These are phyloP conservation scores for Boletus rex-veris DNA, from an alignment of 768 basidiomycete species.

Conservation along the genomic window DNA sequence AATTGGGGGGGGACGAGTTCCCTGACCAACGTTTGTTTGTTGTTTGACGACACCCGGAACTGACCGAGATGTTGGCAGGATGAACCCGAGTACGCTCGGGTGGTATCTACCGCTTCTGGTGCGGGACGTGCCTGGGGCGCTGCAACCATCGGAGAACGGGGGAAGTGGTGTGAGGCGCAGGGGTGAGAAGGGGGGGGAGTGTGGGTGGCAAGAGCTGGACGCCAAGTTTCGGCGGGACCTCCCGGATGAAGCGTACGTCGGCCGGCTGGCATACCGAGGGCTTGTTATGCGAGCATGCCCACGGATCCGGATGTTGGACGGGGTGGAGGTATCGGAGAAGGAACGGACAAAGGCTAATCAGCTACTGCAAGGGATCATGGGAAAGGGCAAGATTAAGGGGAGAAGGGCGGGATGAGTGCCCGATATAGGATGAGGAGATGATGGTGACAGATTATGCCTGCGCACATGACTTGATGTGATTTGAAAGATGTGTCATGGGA, in stretches of 20 bases:
- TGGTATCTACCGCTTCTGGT: conserved; percentile 92
- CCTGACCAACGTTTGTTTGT: neutral
- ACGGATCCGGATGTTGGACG: conserved; percentile 74
- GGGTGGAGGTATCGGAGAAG: conserved; percentile 76
- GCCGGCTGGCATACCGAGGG: conserved; percentile 86
- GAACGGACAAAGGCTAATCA: conserved; percentile 80
- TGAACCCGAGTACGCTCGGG: conserved; percentile 96
- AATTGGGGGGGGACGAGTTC: neutral
- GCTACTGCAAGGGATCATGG: conserved; percentile 57
- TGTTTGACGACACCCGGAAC: conserved; percentile 22
- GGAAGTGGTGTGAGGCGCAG: conserved; percentile 18
- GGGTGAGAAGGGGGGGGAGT: conserved; percentile 31
- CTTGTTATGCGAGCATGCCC: conserved; percentile 76
- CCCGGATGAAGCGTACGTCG: conserved; percentile 84
- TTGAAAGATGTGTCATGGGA: conserved; percentile 12
- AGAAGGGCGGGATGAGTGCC: conserved; percentile 13
- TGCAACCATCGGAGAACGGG: conserved; percentile 55
- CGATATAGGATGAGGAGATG: conserved; percentile 13
- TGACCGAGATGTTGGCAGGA: conserved; percentile 42
- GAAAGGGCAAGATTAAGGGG: conserved; percentile 37
- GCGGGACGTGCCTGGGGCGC: conserved; percentile 59
- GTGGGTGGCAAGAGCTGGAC: conserved; percentile 75
- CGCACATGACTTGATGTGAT: conserved; percentile 27
- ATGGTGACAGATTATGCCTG: conserved; percentile 32
- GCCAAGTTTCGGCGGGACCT: conserved; percentile 83